Conservation (phyloP, 2,329 filamentous ascomycete species). For the Cryphonectria naterciae region DNA sequence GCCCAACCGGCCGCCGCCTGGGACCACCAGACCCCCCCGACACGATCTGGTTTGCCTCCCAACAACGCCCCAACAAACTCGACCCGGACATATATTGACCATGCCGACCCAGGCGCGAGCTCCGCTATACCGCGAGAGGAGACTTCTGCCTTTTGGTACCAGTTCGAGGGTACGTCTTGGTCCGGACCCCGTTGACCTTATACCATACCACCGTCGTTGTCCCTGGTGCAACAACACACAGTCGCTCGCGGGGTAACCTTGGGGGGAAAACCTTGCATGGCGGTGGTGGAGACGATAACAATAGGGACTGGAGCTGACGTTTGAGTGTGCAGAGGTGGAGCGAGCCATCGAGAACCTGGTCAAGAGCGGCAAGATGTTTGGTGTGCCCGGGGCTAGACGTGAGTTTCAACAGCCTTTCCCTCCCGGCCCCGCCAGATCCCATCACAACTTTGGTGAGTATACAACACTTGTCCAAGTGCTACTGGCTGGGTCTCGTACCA, state of each 20-base stretch:
- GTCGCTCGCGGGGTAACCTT: neutral
- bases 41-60: slow-evolving; percentile 35
- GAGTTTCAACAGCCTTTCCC: slow-evolving; percentile 72
- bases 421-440: slow-evolving; percentile 58
- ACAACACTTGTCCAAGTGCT: slow-evolving; percentile 32
- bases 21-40: slow-evolving; percentile 37
- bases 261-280: neutral
- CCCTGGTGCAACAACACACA: neutral
- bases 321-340: slow-evolving; percentile 75
- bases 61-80: neutral
- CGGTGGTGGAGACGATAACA: neutral
- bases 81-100: slow-evolving; percentile 15
- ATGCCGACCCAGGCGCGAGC: slow-evolving; percentile 37
- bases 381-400: slow-evolving; percentile 65
- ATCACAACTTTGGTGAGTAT: slow-evolving; percentile 63
- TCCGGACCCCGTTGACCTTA: neutral
- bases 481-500: slow-evolving; percentile 35
- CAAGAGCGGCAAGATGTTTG: slow-evolving; percentile 86
- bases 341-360: slow-evolving; percentile 92
- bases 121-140: slow-evolving; percentile 42
- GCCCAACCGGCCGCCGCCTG: slow-evolving; percentile 33
- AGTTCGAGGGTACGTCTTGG: slow-evolving; percentile 42
- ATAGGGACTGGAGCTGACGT: slow-evolving; percentile 35
- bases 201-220: neutral
- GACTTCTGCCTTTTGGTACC: slow-evolving; percentile 40